Conservation (phyloP, 768 basidiomycete genomes). For the Podaxis mareebaensis region DNA sequence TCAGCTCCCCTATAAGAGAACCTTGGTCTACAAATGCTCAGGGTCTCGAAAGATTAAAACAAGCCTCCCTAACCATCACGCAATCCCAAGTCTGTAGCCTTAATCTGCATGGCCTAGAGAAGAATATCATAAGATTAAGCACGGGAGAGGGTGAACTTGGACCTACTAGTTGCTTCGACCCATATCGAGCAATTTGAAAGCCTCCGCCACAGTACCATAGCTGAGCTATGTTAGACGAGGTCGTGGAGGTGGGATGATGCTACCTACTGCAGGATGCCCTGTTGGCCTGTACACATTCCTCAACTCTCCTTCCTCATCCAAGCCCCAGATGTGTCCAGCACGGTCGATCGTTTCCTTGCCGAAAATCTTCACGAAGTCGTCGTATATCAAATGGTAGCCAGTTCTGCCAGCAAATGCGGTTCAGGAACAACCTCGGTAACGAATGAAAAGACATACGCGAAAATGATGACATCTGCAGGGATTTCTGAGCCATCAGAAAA, state of each 20-base stretch:
- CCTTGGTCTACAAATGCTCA: too few relatives aligned
- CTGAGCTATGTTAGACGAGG: slow-evolving; percentile 20
- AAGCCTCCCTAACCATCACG: background rate
- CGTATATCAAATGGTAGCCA: slow-evolving; percentile 22
- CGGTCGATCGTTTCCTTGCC: slow-evolving; percentile 35
- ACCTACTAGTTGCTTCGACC: slow-evolving; percentile 38
- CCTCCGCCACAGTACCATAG: slow-evolving; percentile 43
- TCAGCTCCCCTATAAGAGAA: too few relatives aligned
- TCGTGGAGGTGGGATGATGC: too few relatives aligned
- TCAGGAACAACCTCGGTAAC: background rate
- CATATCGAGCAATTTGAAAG: slow-evolving; percentile 31
- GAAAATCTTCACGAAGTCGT: slow-evolving; percentile 31
- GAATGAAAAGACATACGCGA: background rate
- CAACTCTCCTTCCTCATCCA: slow-evolving; percentile 44
- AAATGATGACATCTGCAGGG: too few relatives aligned
- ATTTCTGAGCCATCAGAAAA: slow-evolving; percentile 37
- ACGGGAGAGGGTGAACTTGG: background rate
- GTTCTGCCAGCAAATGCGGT: background rate
- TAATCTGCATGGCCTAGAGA: slow-evolving; percentile 8
- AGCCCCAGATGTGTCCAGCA: slow-evolving; percentile 35
- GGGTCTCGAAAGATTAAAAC: too few relatives aligned
- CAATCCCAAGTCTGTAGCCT: slow-evolving; percentile 4
- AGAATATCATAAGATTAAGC: background rate
- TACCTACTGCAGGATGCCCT: slow-evolving; percentile 42
- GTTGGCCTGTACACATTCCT: slow-evolving; percentile 37